Conservation (phyloP, 2,329 filamentous ascomycete species). For the Penicillium sp. region DNA sequence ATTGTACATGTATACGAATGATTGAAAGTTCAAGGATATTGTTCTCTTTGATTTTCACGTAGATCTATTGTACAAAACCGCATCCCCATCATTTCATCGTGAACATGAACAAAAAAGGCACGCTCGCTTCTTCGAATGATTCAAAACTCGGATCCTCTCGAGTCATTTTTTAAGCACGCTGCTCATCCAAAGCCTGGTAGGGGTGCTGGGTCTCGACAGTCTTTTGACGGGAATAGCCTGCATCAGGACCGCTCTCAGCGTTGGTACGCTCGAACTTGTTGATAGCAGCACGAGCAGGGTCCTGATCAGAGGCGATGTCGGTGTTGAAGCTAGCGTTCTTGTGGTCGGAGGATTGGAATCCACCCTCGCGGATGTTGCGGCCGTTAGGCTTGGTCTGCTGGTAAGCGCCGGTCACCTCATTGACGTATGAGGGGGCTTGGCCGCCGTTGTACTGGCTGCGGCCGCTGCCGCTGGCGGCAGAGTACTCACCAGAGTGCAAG, state of each 20-base stretch:
- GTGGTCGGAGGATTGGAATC: constrained; percentile 37
- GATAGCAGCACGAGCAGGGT: constrained; percentile 51
- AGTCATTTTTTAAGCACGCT: constrained; percentile 24
- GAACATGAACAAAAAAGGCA: constrained; percentile 3
- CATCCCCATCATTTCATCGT: constrained; percentile 2
- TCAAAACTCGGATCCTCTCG: neutral
- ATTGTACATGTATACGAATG: neutral
- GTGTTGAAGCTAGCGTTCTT: constrained; percentile 50
- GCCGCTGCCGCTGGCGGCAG: constrained; percentile 24
- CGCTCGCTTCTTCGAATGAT: constrained; percentile 9
- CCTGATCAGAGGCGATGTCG: constrained; percentile 53
- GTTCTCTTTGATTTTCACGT: neutral
- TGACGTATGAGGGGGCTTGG: constrained; percentile 38
- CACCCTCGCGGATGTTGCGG: constrained; percentile 49
- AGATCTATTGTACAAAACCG: constrained; percentile 13
- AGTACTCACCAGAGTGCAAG: constrained; percentile 22
- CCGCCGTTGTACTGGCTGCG: constrained; percentile 27
- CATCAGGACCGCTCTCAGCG: constrained; percentile 28
- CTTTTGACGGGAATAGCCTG: constrained; percentile 26
- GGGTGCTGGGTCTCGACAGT: constrained; percentile 20
- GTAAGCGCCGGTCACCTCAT: constrained; percentile 30
- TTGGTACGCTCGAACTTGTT: constrained; percentile 32
- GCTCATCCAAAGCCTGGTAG: constrained; percentile 28
- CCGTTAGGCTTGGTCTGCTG: constrained; percentile 48
- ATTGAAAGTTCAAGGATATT: neutral